Conservation (phyloP, 2,329 filamentous ascomycete genomes). For the Pyrenophora graminea region DNA sequence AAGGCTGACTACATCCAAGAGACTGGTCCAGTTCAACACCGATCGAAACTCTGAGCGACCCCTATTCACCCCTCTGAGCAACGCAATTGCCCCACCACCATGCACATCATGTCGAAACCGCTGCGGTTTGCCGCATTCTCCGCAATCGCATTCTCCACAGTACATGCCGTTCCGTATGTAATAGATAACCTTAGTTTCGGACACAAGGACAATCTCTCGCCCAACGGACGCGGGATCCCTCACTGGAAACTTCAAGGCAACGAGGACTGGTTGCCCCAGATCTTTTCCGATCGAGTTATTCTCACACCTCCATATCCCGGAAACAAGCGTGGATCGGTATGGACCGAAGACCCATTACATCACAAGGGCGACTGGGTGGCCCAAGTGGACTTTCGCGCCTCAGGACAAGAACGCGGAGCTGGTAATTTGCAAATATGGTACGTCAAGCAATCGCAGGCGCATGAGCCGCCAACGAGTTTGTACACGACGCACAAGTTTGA, state of each 20-base stretch:
- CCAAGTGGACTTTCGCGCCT: slow-evolving; percentile 85
- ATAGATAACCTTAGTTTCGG: slow-evolving; percentile 80
- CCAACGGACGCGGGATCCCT: slow-evolving; percentile 59
- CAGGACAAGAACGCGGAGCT: slow-evolving; percentile 79
- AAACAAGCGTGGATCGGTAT: slow-evolving; percentile 80
- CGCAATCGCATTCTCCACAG: slow-evolving; percentile 54
- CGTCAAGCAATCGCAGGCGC: slow-evolving; percentile 67
- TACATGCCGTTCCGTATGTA: slow-evolving; percentile 64
- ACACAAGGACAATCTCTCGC: slow-evolving; percentile 69
- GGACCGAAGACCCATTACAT: slow-evolving; percentile 67
- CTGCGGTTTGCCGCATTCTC: slow-evolving; percentile 51
- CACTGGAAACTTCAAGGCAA: slow-evolving; percentile 59
- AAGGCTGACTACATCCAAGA: no score
- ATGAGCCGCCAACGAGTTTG: slow-evolving; percentile 73
- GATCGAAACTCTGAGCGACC: no score
- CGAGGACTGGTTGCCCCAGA: slow-evolving; percentile 60
- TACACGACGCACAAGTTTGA: slow-evolving; percentile 87
- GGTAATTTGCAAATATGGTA: slow-evolving; percentile 97
- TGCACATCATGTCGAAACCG: slow-evolving; percentile 41
- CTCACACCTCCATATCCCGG: slow-evolving; percentile 88
- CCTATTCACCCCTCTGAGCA: not conserved
- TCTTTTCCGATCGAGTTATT: slow-evolving; percentile 87
- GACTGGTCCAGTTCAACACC: no score
- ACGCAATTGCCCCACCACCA: slow-evolving; percentile 24
- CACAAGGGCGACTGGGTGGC: slow-evolving; percentile 74